Percentiles rank a stretch among this genome's conserved stretches.
Evolutionary conservation across 1,284 basidiomycete genomes (phyloP).

Genomic region (Trametes versicolor): DNA sequence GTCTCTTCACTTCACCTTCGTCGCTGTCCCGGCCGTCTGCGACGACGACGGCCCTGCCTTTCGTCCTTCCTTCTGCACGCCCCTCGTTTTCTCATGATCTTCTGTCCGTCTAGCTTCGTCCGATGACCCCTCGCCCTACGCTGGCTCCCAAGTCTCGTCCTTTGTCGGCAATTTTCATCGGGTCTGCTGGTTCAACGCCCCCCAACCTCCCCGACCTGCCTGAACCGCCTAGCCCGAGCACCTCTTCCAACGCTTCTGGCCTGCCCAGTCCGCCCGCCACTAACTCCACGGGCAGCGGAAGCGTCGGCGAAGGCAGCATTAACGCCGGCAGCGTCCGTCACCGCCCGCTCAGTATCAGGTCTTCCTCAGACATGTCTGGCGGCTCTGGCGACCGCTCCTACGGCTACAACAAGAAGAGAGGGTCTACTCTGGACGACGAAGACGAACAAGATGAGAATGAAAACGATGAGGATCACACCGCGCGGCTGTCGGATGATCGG

Average conservation of each 20-base stretch:
- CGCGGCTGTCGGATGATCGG: constrained; percentile 57
- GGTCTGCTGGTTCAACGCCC: constrained; percentile 45
- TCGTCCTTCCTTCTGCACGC: constrained; percentile 37
- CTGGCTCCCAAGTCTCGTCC: constrained; percentile 48
- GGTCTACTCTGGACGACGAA: constrained; percentile 50
- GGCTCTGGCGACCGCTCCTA: constrained; percentile 43
- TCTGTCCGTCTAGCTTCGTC: constrained; percentile 35
- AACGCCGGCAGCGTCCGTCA: constrained; percentile 57
- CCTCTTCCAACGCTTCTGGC: constrained; percentile 63
- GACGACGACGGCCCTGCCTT: constrained; percentile 37
- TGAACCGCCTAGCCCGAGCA: constrained; percentile 70
- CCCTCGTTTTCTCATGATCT: constrained; percentile 42
- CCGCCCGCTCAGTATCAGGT: constrained; percentile 45
- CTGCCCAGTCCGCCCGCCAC: constrained; percentile 83
- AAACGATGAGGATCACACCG: constrained; percentile 71
- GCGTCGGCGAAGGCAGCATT: constrained; percentile 68
- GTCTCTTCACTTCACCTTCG: constrained; percentile 36
- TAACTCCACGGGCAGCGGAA: constrained; percentile 82
- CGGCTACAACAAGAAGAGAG: constrained; percentile 39
- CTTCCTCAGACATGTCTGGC: constrained; percentile 47
- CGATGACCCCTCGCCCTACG: constrained; percentile 48
- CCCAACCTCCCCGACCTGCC: constrained; percentile 68
- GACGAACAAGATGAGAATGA: constrained; percentile 51
- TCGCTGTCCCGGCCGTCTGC: constrained; percentile 38
- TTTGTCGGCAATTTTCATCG: constrained; percentile 58